These are phyloP conservation scores for Dictyostelium capitatum DNA, from an alignment of 78 protist species.

Conservation along the genomic window DNA sequence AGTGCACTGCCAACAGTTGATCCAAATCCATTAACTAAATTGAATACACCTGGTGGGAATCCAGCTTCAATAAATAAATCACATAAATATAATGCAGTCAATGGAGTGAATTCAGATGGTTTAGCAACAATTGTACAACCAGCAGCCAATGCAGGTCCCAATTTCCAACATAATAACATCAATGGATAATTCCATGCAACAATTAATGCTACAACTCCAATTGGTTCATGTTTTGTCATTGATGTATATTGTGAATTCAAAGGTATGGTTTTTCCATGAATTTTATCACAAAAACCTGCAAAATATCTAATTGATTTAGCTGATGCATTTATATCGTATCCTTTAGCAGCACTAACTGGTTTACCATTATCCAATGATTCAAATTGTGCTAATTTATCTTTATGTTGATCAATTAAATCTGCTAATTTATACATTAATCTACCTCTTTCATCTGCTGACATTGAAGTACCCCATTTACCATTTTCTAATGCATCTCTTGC, in stretches of 20 bases:
- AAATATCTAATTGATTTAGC: constrained; percentile 73
- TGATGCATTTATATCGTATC: constrained; percentile 53
- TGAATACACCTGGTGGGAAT: constrained; percentile 95
- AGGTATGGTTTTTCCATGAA: constrained; percentile 72
- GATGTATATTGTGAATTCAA: constrained; percentile 17
- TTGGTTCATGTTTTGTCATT: constrained; percentile 82
- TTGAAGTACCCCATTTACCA: constrained; percentile 23
- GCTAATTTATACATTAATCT: constrained; percentile 73
- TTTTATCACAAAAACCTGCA: constrained; percentile 92
- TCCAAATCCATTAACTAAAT: constrained; percentile 89
- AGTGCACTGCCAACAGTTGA: constrained; percentile 85
- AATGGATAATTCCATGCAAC: constrained; percentile 89
- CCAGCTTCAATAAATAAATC: constrained; percentile 92
- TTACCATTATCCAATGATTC: constrained; percentile 87
- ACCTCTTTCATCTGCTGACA: constrained; percentile 31
- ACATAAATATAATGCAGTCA: constrained; percentile 88
- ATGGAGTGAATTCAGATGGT: constrained; percentile 94
- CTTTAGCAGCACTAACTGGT: constrained; percentile 41
- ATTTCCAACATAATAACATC: constrained; percentile 81
- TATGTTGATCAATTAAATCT: constrained; percentile 78
- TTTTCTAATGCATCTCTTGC: constrained; percentile 83
- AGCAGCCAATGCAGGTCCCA: constrained; percentile 93
- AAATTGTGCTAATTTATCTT: constrained; percentile 60
- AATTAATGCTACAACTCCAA: constrained; percentile 86
- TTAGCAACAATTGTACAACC: constrained; percentile 94